Evolutionary conservation across 371 early-diverging fungal genomes (phyloP).

Genomic region (Lichtheimia hyalospora): DNA sequence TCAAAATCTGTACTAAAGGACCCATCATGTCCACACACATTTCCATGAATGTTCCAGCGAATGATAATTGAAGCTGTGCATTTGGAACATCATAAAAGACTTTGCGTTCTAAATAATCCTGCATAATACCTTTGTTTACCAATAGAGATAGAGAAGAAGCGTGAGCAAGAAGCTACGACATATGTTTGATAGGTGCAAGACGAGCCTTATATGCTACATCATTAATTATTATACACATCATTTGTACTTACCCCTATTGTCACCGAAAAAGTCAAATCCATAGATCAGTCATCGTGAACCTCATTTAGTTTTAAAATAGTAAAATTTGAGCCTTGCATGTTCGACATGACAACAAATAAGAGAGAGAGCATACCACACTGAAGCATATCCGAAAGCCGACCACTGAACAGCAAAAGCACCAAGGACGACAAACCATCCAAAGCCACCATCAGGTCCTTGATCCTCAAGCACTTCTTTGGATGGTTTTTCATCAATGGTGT

Average conservation of each 20-base stretch:
- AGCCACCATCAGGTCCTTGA: constrained; percentile 43
- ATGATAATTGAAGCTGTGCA: constrained; percentile 30
- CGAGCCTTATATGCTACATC: too few relatives aligned
- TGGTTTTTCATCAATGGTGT: background rate
- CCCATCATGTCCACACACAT: constrained; percentile 30
- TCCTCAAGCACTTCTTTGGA: constrained; percentile 1
- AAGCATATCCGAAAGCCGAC: constrained; percentile 52
- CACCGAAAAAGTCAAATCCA: too few relatives aligned
- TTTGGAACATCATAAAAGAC: constrained; percentile 18
- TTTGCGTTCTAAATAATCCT: constrained; percentile 21
- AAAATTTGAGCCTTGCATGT: too few relatives aligned
- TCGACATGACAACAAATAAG: too few relatives aligned
- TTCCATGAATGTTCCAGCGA: constrained; percentile 39
- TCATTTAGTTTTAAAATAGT: too few relatives aligned
- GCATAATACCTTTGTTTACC: constrained; percentile 24
- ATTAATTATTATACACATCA: too few relatives aligned
- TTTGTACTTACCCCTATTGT: too few relatives aligned
- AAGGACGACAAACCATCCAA: constrained; percentile 62
- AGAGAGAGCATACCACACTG: constrained; percentile 27
- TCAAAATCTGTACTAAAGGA: constrained; percentile 30
- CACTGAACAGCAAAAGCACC: constrained; percentile 58
- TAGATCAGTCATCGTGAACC: too few relatives aligned
- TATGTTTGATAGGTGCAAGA: too few relatives aligned
- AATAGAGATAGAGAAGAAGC: too few relatives aligned
- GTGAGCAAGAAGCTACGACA: too few relatives aligned